Percentiles rank a stretch among this genome's conserved stretches.
phyloP scores from a whole-genome alignment of 495 filamentous ascomycete genomes.

The Friedmanniomyces endolithicus region DNA sequence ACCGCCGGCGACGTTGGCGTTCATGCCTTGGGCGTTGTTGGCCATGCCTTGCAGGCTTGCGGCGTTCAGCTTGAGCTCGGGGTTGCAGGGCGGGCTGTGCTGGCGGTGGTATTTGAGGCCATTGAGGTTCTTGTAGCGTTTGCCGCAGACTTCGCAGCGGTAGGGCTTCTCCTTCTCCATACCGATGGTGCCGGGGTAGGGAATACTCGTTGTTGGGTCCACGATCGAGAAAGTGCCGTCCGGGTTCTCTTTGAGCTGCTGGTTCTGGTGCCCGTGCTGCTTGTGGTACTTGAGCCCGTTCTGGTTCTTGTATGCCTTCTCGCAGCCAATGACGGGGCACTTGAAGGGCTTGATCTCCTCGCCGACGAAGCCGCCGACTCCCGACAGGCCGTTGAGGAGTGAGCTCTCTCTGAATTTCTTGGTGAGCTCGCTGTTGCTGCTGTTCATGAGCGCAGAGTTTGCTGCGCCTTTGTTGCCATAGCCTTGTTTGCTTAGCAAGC shows the following conservation, averaged over 20 bases:
- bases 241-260: conserved; percentile 85
- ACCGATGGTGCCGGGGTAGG: conserved; percentile 88
- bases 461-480: conserved; percentile 54
- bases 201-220: conserved; percentile 83
- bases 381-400: conserved; percentile 43
- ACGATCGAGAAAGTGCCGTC: conserved; percentile 98
- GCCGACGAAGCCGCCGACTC: conserved; percentile 25
- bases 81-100: conserved; percentile 32
- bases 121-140: conserved; percentile 98
- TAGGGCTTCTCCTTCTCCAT: conserved; percentile 99
- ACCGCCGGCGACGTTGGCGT: conserved; percentile 32
- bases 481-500: conserved; percentile 74
- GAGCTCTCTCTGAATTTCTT: conserved; percentile 62
- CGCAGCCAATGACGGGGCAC: conserved; percentile 95
- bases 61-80: conserved; percentile 26
- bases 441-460: conserved; percentile 48
- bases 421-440: conserved; percentile 62
- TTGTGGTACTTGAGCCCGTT: conserved; percentile 90
- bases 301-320: conserved; percentile 99
- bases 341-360: conserved; percentile 87
- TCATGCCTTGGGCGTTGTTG: conserved; percentile 23
- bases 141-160: conserved; percentile 89
- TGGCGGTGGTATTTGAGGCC: conserved; percentile 34
- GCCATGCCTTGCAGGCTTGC: conserved; percentile 14
- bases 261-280: conserved; percentile 90